These are phyloP conservation scores for Phytophthora ramorum DNA, from an alignment of 352 stramenopile genomes.

Conservation along the genomic window DNA sequence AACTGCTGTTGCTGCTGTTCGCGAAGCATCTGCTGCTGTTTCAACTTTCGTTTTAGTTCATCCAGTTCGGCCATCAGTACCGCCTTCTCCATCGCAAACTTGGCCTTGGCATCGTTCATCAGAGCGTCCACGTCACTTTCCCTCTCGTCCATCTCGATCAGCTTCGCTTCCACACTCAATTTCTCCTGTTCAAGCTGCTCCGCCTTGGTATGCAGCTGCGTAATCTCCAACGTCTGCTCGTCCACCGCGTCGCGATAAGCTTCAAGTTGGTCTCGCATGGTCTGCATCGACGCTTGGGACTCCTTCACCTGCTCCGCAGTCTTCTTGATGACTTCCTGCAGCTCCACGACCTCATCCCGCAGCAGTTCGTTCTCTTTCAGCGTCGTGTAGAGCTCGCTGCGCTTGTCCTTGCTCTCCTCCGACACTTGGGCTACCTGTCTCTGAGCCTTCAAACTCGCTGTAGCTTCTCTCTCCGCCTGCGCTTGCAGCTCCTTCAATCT, in stretches of 20 bases:
- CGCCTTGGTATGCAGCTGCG: constrained; percentile 58
- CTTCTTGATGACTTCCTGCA: constrained; percentile 47
- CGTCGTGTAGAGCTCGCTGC: constrained; percentile 66
- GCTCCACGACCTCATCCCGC: constrained; percentile 40
- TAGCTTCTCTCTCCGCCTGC: constrained; percentile 44
- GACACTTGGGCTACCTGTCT: constrained; percentile 40
- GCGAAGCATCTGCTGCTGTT: constrained; percentile 43
- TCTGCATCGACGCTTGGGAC: constrained; percentile 49
- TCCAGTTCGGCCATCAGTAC: constrained; percentile 53
- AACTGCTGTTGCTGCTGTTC: constrained; percentile 48
- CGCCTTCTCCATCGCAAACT: constrained; percentile 65
- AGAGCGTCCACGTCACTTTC: constrained; percentile 65
- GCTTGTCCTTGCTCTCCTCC: constrained; percentile 55
- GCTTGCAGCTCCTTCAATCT: constrained; percentile 48
- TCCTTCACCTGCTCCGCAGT: constrained; percentile 49
- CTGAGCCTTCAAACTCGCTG: constrained; percentile 39
- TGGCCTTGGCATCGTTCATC: constrained; percentile 49
- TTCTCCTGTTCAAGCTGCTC: constrained; percentile 69
- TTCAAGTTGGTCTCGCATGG: constrained; percentile 60
- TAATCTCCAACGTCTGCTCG: constrained; percentile 74
- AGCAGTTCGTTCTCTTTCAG: constrained; percentile 77
- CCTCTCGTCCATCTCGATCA: constrained; percentile 81
- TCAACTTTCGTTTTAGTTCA: constrained; percentile 47
- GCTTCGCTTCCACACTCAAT: constrained; percentile 54
- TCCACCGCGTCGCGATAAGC: constrained; percentile 64